These are phyloP conservation scores for Fusarium chuoi DNA, from an alignment of 2,329 filamentous ascomycete genomes.

Conservation along the genomic window DNA sequence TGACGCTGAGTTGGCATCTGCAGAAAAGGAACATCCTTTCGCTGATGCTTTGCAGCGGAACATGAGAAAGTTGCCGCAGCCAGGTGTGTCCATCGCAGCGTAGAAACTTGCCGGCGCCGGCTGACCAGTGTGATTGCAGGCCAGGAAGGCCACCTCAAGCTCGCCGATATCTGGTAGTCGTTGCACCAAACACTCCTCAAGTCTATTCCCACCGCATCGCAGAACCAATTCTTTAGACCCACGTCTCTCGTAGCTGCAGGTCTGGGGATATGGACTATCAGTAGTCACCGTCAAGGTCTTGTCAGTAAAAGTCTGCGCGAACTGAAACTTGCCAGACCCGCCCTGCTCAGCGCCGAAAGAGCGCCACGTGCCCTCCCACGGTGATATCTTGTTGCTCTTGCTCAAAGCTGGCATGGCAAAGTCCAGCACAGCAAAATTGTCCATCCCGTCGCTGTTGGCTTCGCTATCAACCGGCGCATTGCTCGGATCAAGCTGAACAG, in stretches of 20 bases:
- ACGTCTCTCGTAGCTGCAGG: neutral
- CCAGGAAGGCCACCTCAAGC: neutral
- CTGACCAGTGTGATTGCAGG: neutral
- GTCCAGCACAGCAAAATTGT: neutral
- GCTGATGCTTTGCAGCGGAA: neutral
- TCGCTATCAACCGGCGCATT: neutral
- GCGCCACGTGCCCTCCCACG: constrained; percentile 2
- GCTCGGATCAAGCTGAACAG: neutral
- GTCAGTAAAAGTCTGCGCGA: neutral
- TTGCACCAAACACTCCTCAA: neutral
- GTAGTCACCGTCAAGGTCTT: neutral
- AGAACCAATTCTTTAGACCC: neutral
- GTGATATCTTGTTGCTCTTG: neutral
- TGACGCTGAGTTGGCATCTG: neutral
- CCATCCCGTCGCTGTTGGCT: no score
- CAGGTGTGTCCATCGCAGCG: constrained; percentile 2
- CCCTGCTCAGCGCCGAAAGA: neutral
- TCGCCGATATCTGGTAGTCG: neutral
- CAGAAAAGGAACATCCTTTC: neutral
- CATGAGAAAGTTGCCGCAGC: neutral
- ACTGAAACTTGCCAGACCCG: constrained; percentile 3
- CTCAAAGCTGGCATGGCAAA: neutral
- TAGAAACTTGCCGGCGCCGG: neutral
- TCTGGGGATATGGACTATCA: neutral
- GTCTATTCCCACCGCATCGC: neutral